Evolutionary conservation across 164 flowering plant genomes (phyloP), one percentile per base, ranked within the genome.

Genomic region (Sextonia rubra): DNA sequence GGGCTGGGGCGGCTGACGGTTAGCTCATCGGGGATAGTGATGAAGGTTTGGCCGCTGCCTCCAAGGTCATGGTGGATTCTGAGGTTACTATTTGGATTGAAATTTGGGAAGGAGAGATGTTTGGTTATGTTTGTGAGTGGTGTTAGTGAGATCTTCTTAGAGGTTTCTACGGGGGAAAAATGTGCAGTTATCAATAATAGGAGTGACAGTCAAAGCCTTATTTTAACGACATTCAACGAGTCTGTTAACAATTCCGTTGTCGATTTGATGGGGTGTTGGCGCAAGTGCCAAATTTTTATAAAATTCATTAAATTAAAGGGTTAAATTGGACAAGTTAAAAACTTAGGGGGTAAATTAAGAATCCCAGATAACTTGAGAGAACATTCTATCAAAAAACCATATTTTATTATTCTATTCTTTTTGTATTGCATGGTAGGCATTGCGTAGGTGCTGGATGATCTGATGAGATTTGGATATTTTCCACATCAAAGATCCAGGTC

Each of bases 1-100:
- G 85, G 84, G 1, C 90, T 89, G 0, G 87, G 76, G 63, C 90
- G 61, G 25, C 90, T 89, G 0, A 84, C 78, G 0, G 90, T 86
- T 73, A 85, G 69, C 78, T 87, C 86, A 24, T 85, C 87, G 5
- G 90, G 90, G 17, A 80, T 87, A 0, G 86, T 74, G 65, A 87
- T 74, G 73, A 87, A 87, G 47, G 87, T 76, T 18, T 85, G 76
- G 22, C 90, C 89, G 47, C 86, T 81, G 47, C 87, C 86, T 2
- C 76, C 48, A 25, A 85, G 20, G 9, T 77, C 83, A n/a, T 75
- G 73, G 3, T 44, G 60, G 32, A n/a, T n/a, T n/a, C n/a, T n/a
- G n/a, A n/a, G n/a, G n/a, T n/a, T n/a, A n/a, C n/a, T n/a, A n/a
- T n/a, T 58, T 7, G 79, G 60, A 65, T 37, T 60, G 73, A 83